Evolutionary conservation across 768 basidiomycete genomes (phyloP).

Genomic region (Suillus bovinus): DNA sequence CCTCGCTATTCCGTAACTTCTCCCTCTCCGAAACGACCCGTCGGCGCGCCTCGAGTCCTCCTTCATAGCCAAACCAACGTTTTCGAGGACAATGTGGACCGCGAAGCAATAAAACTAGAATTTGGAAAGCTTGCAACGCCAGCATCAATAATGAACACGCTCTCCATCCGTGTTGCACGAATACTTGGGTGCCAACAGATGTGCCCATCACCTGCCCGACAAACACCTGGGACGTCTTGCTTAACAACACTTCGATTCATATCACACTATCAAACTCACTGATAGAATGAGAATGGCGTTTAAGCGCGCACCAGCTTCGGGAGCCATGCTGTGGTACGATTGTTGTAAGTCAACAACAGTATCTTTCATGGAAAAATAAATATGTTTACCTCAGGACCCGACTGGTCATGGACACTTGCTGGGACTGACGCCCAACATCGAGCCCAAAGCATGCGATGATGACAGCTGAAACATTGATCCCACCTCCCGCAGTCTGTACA

Average conservation of each 20-base stretch:
- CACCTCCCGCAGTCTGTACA: slow-evolving; percentile 70
- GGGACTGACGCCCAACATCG: slow-evolving; percentile 74
- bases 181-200: slow-evolving; percentile 69
- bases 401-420: slow-evolving; percentile 66
- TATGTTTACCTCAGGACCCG: slow-evolving; percentile 52
- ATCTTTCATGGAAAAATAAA: slow-evolving; percentile 9
- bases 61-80: slow-evolving; percentile 66
- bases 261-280: slow-evolving; percentile 35
- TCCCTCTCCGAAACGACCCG: slow-evolving; percentile 30
- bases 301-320: slow-evolving; percentile 62
- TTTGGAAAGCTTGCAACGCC: slow-evolving; percentile 55
- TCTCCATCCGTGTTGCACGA: slow-evolving; percentile 70
- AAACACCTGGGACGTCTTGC: slow-evolving; percentile 44
- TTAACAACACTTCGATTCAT: background rate
- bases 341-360: slow-evolving; percentile 5
- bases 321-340: slow-evolving; percentile 28
- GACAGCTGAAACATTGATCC: slow-evolving; percentile 68
- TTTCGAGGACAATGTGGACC: slow-evolving; percentile 58
- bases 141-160: slow-evolving; percentile 61
- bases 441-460: slow-evolving; percentile 68
- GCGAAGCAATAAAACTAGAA: slow-evolving; percentile 58
- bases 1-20: background rate
- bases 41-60: slow-evolving; percentile 49
- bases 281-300: slow-evolving; percentile 78
- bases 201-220: slow-evolving; percentile 86